Evolutionary conservation across 1,284 basidiomycete species (phyloP), one percentile per base, ranked within the genome.

Genomic region (Apiotrichum brassicae): DNA sequence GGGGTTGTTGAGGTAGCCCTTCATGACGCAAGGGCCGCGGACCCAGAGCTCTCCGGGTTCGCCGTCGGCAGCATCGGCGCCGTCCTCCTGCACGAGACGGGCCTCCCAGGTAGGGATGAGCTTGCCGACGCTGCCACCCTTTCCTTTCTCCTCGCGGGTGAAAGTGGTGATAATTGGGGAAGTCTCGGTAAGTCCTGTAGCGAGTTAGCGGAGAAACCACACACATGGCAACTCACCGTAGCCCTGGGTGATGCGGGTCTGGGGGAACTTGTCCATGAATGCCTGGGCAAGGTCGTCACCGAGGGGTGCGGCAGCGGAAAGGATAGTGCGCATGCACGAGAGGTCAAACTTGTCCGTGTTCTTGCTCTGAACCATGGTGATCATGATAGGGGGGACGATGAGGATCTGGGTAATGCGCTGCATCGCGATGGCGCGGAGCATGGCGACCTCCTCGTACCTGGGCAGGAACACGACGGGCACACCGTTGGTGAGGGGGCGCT

Each of bases 381-480:
- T 82, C 5, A 91, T 75, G 40, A 95, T 82, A 0, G 91, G 91
- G 0, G 92, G 91, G 0, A 94, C 91, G 36, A 93, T 77, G 7
- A 89, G 73, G 0, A 78, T 64, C 33, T 74, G 69, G 0, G 84
- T 85, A 46, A 83, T 68, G 89, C 92, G 16, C 79, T 79, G 0
- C 81, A 75, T 64, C 85, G 78, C 45, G 92, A 88, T 89, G 22
- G 77, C 72, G 11, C 78, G 76, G 3, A 89, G 82, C 54, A 91
- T 84, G n/a, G 57, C 44, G 8, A 60, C 59, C 42, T 71, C 67
- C 30, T 68, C 66, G 67, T 89, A 93, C n/a, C 80, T 80, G 0
- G 81, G 76, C 64, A 86, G 78, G 43, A 94, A 71, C 28, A 88
- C 78, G 4, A 83, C 76, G 0, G 84, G 79, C 0, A 79, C 69